Evolutionary conservation across 2,329 filamentous ascomycete genomes (phyloP).

Genomic region (Colletotrichum sp.): DNA sequence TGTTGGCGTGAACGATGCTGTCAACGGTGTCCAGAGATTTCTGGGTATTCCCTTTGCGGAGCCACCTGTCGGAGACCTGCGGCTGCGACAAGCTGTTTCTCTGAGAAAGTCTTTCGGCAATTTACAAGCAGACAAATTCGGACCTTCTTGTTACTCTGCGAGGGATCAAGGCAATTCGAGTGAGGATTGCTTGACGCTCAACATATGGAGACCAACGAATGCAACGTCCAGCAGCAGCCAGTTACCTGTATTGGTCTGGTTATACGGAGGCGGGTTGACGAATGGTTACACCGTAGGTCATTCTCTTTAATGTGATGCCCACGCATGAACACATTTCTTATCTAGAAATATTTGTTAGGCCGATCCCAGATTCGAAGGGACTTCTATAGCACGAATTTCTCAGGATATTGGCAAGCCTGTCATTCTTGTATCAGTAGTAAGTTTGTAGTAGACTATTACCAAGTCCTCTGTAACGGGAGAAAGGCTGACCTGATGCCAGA

Average conservation of each 20-base stretch:
- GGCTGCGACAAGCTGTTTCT: conserved; percentile 55
- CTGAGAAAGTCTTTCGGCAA: conserved; percentile 47
- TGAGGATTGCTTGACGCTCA: conserved; percentile 33
- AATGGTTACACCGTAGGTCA: conserved; percentile 6
- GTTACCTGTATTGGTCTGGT: conserved; percentile 65
- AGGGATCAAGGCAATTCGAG: conserved; percentile 49
- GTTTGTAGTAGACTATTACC: neutral
- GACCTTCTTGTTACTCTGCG: conserved; percentile 51
- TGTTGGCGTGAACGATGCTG: neutral
- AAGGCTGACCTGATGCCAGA: conserved; percentile 17
- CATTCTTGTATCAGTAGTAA: neutral
- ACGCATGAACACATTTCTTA: neutral
- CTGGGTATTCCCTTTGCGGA: conserved; percentile 47
- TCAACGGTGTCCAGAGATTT: conserved; percentile 32
- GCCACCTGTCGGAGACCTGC: conserved; percentile 45
- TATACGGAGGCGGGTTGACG: conserved; percentile 47
- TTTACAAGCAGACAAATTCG: conserved; percentile 43
- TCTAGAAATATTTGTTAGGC: neutral
- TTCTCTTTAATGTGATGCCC: neutral
- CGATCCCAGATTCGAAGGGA: neutral
- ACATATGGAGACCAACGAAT: conserved; percentile 27
- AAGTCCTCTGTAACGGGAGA: neutral
- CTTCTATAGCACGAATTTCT: neutral
- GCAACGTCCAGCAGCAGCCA: conserved; percentile 34
- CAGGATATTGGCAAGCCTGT: neutral